A percentile compares a stretch with the other conserved stretches of the same genome.
These are phyloP conservation scores for Penicillium macrosclerotiorum DNA, from an alignment of 495 filamentous ascomycete genomes.

Conservation along the genomic window DNA sequence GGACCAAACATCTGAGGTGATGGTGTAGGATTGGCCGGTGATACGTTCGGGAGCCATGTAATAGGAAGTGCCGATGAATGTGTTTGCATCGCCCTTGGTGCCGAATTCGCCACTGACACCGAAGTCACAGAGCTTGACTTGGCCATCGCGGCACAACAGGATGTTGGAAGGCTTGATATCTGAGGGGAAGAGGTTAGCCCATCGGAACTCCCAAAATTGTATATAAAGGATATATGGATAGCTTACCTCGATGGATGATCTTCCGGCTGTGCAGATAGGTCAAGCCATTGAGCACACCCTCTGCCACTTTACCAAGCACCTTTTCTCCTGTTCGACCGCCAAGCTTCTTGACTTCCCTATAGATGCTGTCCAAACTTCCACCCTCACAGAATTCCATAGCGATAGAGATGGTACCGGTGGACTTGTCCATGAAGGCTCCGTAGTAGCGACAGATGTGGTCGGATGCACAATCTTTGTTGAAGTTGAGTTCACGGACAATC, in stretches of 20 bases:
- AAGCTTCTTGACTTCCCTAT: slow-evolving; percentile 92
- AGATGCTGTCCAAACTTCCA: slow-evolving; percentile 90
- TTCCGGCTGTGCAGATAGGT: slow-evolving; percentile 95
- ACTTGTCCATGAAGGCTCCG: slow-evolving; percentile 90
- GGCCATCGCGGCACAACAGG: slow-evolving; percentile 84
- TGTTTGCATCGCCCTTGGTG: slow-evolving; percentile 97
- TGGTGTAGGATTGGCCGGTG: slow-evolving; percentile 95
- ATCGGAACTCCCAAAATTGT: too few species aligned
- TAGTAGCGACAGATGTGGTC: slow-evolving; percentile 96
- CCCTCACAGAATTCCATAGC: slow-evolving; percentile 99
- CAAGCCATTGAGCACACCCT: slow-evolving; percentile 89
- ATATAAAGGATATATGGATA: neutral
- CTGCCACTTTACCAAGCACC: slow-evolving; percentile 95
- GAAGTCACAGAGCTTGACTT: slow-evolving; percentile 97
- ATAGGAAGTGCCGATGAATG: slow-evolving; percentile 97
- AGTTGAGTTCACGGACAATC: slow-evolving; percentile 89
- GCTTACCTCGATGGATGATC: slow-evolving; percentile 85
- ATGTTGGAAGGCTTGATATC: slow-evolving; percentile 99
- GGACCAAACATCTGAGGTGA: slow-evolving; percentile 97
- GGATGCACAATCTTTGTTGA: slow-evolving; percentile 95
- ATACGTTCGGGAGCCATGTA: slow-evolving; percentile 99
- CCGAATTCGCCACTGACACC: slow-evolving; percentile 97
- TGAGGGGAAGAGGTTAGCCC: slow-evolving; percentile 10
- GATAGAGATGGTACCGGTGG: slow-evolving; percentile 92
- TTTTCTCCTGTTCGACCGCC: slow-evolving; percentile 96